Evolutionary conservation across 208 protist genomes (phyloP).

Genomic region (Phytomonas sp.): DNA sequence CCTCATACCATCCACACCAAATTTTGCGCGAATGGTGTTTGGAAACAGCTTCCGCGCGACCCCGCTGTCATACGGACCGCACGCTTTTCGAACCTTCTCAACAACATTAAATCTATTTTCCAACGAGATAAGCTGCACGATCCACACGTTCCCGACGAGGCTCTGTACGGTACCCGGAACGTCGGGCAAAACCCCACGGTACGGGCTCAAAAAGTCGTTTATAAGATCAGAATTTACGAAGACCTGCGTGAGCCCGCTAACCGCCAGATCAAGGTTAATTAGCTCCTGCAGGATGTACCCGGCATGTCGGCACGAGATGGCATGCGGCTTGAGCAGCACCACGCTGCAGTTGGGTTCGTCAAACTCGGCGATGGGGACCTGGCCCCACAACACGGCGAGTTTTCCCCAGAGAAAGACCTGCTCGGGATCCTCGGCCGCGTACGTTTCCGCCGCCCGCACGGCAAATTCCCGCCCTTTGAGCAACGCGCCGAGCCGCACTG

Average conservation of each 20-base stretch:
- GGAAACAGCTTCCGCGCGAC: conserved; percentile 82
- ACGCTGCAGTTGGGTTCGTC: conserved; percentile 60
- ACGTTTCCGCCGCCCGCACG: conserved; percentile 33
- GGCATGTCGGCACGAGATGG: conserved; percentile 22
- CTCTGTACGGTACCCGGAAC: conserved; percentile 36
- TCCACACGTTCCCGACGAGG: conserved; percentile 56
- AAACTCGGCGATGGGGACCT: conserved; percentile 59
- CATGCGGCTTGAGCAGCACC: conserved; percentile 74
- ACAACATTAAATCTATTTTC: conserved; percentile 34
- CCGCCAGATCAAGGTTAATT: conserved; percentile 47
- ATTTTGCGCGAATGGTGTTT: conserved; percentile 82
- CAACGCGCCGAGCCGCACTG: conserved; percentile 32
- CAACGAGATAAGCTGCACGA: conserved; percentile 66
- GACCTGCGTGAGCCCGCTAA: conserved; percentile 42
- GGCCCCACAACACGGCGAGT: conserved; percentile 17
- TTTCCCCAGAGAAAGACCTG: conserved; percentile 45
- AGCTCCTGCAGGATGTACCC: conserved; percentile 59
- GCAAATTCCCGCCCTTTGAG: conserved; percentile 64
- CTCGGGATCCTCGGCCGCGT: conserved; percentile 35
- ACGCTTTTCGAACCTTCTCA: conserved; percentile 41
- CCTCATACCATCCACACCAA: conserved; percentile 54
- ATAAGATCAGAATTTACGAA: conserved; percentile 43
- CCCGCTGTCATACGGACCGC: conserved; percentile 72
- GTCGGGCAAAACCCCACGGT: conserved; percentile 70
- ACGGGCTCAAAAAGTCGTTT: conserved; percentile 55